Evolutionary conservation across 805 yeast species (phyloP).

Genomic region (Wickerhamomyces alni): DNA sequence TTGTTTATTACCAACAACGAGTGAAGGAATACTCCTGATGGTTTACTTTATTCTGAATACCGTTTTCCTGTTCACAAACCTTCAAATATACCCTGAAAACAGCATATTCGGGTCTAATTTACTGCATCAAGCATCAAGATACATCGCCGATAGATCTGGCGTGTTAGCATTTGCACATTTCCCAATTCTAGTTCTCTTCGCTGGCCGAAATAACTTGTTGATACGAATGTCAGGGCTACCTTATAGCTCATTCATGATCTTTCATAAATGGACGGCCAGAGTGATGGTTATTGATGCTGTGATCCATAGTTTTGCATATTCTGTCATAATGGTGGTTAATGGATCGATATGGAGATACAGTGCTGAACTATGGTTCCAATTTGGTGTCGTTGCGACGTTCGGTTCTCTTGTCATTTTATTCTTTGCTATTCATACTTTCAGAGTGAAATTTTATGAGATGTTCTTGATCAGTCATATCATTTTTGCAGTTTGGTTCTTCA

Average conservation of each 20-base stretch:
- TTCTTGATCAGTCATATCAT: conserved; percentile 54
- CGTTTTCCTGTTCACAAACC: conserved; percentile 4
- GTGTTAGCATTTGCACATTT: conserved; percentile 30
- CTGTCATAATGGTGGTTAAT: conserved; percentile 1
- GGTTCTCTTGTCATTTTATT: conserved; percentile 6
- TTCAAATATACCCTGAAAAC: conserved; percentile 12
- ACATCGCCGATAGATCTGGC: conserved; percentile 19
- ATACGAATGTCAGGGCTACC: conserved; percentile 57
- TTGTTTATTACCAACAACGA: conserved; percentile 16
- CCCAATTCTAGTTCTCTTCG: conserved; percentile 56
- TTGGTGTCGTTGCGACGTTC: conserved; percentile 13
- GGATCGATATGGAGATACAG: background rate
- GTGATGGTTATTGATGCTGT: conserved; percentile 36
- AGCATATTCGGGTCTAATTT: conserved; percentile 14
- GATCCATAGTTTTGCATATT: conserved; percentile 36
- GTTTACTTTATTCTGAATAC: conserved; percentile 24
- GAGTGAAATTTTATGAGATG: conserved; percentile 53
- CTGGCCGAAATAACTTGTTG: conserved; percentile 69
- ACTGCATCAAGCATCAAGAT: conserved; percentile 5
- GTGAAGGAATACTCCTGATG: conserved; percentile 24
- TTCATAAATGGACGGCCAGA: conserved; percentile 64
- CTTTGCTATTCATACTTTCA: conserved; percentile 33
- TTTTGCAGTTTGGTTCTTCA: conserved; percentile 47
- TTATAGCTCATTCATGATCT: conserved; percentile 53
- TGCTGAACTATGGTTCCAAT: conserved; percentile 11